Evolutionary conservation across 208 protist species (phyloP).

Genomic region (Leishmania braziliensis): DNA sequence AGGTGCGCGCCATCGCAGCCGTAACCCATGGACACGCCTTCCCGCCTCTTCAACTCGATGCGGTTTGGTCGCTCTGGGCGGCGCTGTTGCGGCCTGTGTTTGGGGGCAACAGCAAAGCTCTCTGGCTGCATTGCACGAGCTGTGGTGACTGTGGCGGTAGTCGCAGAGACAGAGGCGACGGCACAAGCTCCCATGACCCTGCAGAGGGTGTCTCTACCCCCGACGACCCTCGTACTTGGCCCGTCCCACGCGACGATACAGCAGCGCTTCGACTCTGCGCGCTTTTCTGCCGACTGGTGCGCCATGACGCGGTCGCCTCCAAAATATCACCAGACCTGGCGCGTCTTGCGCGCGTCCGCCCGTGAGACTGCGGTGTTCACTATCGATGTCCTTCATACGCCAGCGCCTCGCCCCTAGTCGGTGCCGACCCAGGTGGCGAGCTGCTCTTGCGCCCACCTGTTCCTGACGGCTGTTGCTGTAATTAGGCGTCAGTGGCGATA

Average conservation of each 20-base stretch:
- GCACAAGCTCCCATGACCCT: not conserved
- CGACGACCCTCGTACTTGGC: conserved; percentile 1
- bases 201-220: not conserved
- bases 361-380: not conserved
- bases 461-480: not conserved
- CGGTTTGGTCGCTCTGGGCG: conserved; percentile 25
- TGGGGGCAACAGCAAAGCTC: conserved; percentile 64
- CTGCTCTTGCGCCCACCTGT: not conserved
- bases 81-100: conserved; percentile 53
- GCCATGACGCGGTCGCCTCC: conserved; percentile 42
- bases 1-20: not conserved
- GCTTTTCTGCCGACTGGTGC: conserved; percentile 49
- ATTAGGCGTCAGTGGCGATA: not conserved
- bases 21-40: too few species aligned
- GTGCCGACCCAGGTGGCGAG: not conserved
- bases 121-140: conserved; percentile 27
- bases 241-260: conserved; percentile 7
- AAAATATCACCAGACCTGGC: conserved; percentile 52
- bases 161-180: not conserved
- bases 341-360: not conserved
- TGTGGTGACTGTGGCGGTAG: not conserved
- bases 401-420: not conserved
- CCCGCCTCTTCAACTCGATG: not conserved
- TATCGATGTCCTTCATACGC: not conserved
- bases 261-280: conserved; percentile 38